phyloP scores from a whole-genome alignment of 1,284 basidiomycete species.

The Porodaedalea pini region DNA sequence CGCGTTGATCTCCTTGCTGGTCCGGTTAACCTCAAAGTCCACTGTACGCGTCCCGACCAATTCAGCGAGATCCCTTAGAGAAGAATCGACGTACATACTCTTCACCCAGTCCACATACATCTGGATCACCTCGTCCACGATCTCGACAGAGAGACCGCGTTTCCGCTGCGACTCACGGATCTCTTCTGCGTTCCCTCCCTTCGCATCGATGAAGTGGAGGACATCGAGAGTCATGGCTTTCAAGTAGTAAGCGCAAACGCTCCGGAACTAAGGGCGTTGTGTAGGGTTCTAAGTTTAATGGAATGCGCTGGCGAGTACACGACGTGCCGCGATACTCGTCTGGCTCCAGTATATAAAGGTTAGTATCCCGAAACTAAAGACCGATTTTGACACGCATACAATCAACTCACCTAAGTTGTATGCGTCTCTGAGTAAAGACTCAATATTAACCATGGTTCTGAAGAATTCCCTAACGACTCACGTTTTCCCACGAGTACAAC shows the following conservation, averaged over 20 bases:
- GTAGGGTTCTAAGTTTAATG: too few species aligned
- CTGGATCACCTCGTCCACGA: constrained; percentile 91
- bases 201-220: constrained; percentile 75
- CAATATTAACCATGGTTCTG: too few species aligned
- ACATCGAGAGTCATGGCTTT: constrained; percentile 69
- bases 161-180: constrained; percentile 93
- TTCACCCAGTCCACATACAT: constrained; percentile 93
- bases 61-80: background rate
- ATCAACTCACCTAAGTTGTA: too few species aligned
- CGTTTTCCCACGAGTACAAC: too few species aligned
- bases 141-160: constrained; percentile 82
- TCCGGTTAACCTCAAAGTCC: constrained; percentile 78
- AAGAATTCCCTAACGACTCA: too few species aligned
- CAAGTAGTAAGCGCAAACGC: background rate
- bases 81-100: constrained; percentile 50
- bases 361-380: too few species aligned
- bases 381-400: too few species aligned
- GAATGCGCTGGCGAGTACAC: too few species aligned
- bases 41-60: constrained; percentile 44
- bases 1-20: constrained; percentile 83
- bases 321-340: too few species aligned
- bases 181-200: constrained; percentile 92
- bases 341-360: too few species aligned
- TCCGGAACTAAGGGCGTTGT: too few species aligned
- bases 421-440: too few species aligned